phyloP scores from a whole-genome alignment of 257 asterid genomes.

The Primulina eburnea region DNA sequence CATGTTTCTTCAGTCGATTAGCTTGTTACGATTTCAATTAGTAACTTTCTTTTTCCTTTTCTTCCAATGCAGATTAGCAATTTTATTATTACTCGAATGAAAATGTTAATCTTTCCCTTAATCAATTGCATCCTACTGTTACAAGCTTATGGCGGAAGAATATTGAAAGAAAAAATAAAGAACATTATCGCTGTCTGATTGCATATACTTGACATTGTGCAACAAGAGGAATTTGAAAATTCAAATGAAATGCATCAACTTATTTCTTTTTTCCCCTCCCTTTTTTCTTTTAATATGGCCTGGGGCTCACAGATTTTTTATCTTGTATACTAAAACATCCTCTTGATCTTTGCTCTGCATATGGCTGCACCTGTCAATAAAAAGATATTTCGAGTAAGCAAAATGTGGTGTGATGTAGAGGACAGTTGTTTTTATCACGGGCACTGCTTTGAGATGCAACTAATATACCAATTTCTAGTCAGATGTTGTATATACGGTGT shows the following conservation, averaged over 20 bases:
- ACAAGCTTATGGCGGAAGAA: neutral
- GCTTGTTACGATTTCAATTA: too few species aligned
- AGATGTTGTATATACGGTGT: neutral
- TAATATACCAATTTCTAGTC: neutral
- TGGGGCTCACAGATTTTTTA: too few species aligned
- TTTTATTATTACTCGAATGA: neutral
- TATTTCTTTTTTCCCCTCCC: neutral
- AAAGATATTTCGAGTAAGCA: neutral
- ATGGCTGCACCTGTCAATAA: neutral
- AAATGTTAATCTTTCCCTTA: neutral
- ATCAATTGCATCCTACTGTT: neutral
- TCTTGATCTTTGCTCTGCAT: too few species aligned
- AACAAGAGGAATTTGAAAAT: neutral
- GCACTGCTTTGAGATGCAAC: neutral
- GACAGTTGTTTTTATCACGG: neutral
- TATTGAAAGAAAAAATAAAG: neutral
- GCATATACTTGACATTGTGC: neutral
- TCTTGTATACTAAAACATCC: too few species aligned
- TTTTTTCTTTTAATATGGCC: too few species aligned
- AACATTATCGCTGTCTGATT: neutral
- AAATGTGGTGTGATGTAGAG: neutral
- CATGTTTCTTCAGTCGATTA: too few species aligned
- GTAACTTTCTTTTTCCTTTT: too few species aligned
- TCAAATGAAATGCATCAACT: neutral
- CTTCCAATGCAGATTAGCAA: neutral